These are phyloP conservation scores for Tillandsia leiboldiana DNA, from an alignment of 176 grass and related monocot genomes.

Conservation along the genomic window DNA sequence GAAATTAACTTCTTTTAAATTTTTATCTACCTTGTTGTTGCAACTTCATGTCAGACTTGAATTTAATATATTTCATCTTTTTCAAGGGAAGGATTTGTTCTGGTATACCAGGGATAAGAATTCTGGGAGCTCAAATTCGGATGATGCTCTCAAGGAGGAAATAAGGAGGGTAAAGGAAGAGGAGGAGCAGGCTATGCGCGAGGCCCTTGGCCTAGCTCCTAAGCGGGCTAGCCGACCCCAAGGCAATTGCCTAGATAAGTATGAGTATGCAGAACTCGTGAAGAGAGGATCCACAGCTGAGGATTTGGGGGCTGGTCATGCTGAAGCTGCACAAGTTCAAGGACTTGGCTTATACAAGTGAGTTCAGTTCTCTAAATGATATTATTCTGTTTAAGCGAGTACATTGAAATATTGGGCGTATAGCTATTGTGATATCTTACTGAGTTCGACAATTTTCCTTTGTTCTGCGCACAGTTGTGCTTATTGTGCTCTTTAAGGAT, in stretches of 20 bases:
- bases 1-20: neutral
- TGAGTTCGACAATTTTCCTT: neutral
- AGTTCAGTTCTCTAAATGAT: slow-evolving; percentile 3
- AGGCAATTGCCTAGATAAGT: slow-evolving; percentile 75
- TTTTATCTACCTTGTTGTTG: neutral
- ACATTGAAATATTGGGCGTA: neutral
- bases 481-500: no score
- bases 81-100: slow-evolving; percentile 71
- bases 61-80: slow-evolving; percentile 3
- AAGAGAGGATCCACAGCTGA: slow-evolving; percentile 91
- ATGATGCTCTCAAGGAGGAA: slow-evolving; percentile 77
- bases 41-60: neutral
- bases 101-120: slow-evolving; percentile 88
- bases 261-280: slow-evolving; percentile 92
- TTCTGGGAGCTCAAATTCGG: slow-evolving; percentile 38
- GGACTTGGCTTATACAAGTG: slow-evolving; percentile 96
- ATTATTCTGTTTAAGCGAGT: neutral
- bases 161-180: slow-evolving; percentile 93
- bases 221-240: slow-evolving; percentile 57
- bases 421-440: slow-evolving; percentile 1
- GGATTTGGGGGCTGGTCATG: slow-evolving; percentile 80
- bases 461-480: no score
- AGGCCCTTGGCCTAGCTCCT: slow-evolving; percentile 90
- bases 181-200: slow-evolving; percentile 91
- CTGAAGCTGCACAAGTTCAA: slow-evolving; percentile 87